Conservation (phyloP, 2,329 filamentous ascomycete species). For the Phyllosticta capitalensis region DNA sequence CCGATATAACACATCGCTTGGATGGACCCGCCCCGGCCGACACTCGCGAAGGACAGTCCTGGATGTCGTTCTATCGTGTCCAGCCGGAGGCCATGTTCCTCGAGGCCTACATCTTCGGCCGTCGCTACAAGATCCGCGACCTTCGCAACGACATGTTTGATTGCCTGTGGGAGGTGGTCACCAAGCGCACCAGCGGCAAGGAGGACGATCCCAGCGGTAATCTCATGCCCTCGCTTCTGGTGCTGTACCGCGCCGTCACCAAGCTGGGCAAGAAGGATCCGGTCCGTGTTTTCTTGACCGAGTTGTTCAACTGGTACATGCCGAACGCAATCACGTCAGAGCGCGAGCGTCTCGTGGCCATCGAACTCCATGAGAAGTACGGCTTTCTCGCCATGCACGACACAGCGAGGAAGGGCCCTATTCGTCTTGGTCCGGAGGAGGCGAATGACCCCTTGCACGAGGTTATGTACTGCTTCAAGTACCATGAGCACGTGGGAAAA, state of each 20-base stretch:
- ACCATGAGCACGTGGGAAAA: too few relatives aligned
- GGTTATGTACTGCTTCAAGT: too few relatives aligned
- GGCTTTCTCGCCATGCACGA: too few relatives aligned
- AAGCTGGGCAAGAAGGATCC: not conserved
- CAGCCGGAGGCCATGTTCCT: not conserved
- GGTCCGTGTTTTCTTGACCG: too few relatives aligned
- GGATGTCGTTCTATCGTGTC: not conserved
- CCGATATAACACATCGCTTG: not conserved
- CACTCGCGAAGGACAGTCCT: not conserved
- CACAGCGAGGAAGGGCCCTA: too few relatives aligned
- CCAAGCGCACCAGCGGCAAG: not conserved
- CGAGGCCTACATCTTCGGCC: constrained; percentile 5
- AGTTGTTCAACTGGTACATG: too few relatives aligned
- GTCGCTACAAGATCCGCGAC: not conserved
- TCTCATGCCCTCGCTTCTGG: not conserved
- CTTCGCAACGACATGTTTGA: constrained; percentile 7
- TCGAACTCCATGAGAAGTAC: too few relatives aligned
- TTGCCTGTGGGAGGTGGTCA: not conserved
- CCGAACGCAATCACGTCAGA: too few relatives aligned
- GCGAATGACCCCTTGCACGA: too few relatives aligned
- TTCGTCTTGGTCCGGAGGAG: too few relatives aligned
- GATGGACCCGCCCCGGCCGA: not conserved
- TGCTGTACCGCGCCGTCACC: not conserved
- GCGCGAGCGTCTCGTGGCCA: too few relatives aligned
- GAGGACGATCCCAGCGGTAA: not conserved